phyloP scores from a whole-genome alignment of 352 stramenopile species.

The Phytophthora ohioensis region DNA sequence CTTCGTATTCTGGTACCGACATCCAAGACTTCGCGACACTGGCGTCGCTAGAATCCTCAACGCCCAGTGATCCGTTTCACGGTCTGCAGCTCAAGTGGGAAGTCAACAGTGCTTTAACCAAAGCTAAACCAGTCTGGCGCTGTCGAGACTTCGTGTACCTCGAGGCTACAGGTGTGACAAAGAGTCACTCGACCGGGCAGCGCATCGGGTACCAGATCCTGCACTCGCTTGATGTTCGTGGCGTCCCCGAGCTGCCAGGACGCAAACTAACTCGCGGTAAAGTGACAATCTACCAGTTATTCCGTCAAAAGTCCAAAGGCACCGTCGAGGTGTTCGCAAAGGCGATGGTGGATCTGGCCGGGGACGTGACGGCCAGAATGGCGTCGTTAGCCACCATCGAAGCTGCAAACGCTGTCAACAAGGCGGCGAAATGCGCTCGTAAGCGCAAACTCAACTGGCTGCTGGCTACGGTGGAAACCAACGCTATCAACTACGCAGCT shows the following conservation, averaged over 20 bases:
- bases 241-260: constrained; percentile 40
- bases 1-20: constrained; percentile 37
- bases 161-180: constrained; percentile 48
- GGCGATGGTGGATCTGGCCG: constrained; percentile 33
- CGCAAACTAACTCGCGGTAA: constrained; percentile 44
- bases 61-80: constrained; percentile 36
- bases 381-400: constrained; percentile 27
- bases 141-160: constrained; percentile 61
- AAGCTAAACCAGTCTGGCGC: constrained; percentile 37
- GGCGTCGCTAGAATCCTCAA: constrained; percentile 25
- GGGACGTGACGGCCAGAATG: constrained; percentile 27
- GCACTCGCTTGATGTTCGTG: constrained; percentile 54
- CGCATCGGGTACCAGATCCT: constrained; percentile 56
- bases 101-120: constrained; percentile 29
- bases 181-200: constrained; percentile 28
- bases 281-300: constrained; percentile 40
- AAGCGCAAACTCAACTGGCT: constrained; percentile 47
- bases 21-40: constrained; percentile 42
- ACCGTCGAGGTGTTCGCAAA: constrained; percentile 48
- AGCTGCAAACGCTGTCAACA: constrained; percentile 19
- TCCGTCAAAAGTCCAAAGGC: constrained; percentile 41
- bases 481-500: constrained; percentile 10
- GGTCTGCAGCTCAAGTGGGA: constrained; percentile 43
- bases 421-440: constrained; percentile 32
- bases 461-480: constrained; percentile 24